These are phyloP conservation scores for Neodidymelliopsis sp. DNA, from an alignment of 2,329 filamentous ascomycete genomes.

Conservation along the genomic window DNA sequence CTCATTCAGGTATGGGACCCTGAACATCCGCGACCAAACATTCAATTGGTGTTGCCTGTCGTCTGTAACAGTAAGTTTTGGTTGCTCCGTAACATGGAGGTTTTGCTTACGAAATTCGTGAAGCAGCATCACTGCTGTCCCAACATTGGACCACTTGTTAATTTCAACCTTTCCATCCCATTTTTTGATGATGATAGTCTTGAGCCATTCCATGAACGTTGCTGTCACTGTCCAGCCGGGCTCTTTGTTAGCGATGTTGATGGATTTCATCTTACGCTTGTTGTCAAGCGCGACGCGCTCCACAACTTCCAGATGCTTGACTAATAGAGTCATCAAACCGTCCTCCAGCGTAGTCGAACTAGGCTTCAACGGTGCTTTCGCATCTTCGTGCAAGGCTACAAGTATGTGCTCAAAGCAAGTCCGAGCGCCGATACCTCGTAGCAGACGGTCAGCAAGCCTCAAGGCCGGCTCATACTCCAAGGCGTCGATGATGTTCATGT, in stretches of 20 bases:
- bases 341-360: background rate
- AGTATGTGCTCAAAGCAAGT: conserved; percentile 59
- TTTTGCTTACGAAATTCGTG: conserved; percentile 67
- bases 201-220: conserved; percentile 70
- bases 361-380: background rate
- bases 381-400: conserved; percentile 29
- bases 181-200: conserved; percentile 76
- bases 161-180: conserved; percentile 82
- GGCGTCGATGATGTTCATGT: conserved; percentile 50
- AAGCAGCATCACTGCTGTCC: conserved; percentile 78
- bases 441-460: conserved; percentile 58
- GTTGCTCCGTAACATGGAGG: too few species aligned
- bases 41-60: conserved; percentile 49
- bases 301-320: conserved; percentile 35
- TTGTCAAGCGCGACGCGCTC: conserved; percentile 31
- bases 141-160: conserved; percentile 73
- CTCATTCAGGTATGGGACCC: conserved; percentile 77
- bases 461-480: conserved; percentile 61
- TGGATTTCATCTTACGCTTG: conserved; percentile 30
- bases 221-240: conserved; percentile 48
- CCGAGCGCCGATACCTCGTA: conserved; percentile 58
- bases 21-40: conserved; percentile 69
- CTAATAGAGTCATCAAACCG: conserved; percentile 27
- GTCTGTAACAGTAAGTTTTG: conserved; percentile 33
- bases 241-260: conserved; percentile 27